A percentile compares a stretch with the other conserved stretches of the same genome.
Evolutionary conservation across 768 basidiomycete genomes (phyloP).

Genomic region (Russula griseocarnosa): DNA sequence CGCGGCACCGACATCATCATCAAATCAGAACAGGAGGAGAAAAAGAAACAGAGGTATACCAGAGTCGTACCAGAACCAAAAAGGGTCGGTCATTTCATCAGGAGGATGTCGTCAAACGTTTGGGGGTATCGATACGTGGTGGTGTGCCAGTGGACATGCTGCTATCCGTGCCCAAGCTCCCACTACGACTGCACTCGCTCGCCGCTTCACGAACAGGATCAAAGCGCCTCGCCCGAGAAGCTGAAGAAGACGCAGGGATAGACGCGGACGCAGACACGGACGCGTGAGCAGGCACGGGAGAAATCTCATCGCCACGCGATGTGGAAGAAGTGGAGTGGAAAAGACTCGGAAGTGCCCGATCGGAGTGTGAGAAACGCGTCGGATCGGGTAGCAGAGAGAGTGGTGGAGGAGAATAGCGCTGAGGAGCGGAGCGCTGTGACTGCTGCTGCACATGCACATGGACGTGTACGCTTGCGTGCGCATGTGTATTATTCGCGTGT

Average conservation of each 20-base stretch:
- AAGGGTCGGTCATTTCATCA: constrained; percentile 3
- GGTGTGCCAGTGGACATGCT: constrained; percentile 17
- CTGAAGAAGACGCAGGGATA: neutral
- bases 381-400: neutral
- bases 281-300: constrained; percentile 1
- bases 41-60: neutral
- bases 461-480: neutral
- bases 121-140: constrained; percentile 19
- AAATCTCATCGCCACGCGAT: constrained; percentile 2
- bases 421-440: neutral
- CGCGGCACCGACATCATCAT: constrained; percentile 13
- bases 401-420: neutral
- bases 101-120: constrained; percentile 16
- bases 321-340: neutral
- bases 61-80: constrained; percentile 3
- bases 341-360: neutral
- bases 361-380: constrained; percentile 1
- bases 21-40: neutral
- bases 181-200: constrained; percentile 19
- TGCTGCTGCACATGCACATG: neutral
- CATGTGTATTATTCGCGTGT: constrained; percentile 1
- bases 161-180: constrained; percentile 19
- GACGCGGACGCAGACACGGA: neutral
- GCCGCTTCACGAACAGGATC: constrained; percentile 30
- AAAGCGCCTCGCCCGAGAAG: constrained; percentile 22